Conservation (phyloP, 2,329 filamentous ascomycete species). For the Aspergillus niger region DNA sequence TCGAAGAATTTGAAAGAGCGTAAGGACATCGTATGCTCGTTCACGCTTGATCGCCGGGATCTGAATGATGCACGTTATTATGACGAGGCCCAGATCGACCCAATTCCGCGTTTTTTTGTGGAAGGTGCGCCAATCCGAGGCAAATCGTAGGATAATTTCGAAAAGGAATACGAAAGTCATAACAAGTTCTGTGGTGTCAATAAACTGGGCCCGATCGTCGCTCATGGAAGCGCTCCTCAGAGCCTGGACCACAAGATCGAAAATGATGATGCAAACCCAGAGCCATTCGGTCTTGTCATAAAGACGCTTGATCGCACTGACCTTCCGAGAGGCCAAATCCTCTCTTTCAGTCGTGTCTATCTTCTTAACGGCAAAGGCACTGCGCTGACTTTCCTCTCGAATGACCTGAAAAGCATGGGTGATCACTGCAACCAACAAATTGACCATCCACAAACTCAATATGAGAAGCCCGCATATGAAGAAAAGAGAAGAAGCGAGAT, state of each 20-base stretch:
- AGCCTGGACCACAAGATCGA: constrained; percentile 76
- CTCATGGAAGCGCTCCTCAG: constrained; percentile 77
- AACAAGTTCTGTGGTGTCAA: constrained; percentile 70
- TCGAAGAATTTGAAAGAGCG: constrained; percentile 88
- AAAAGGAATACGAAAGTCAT: constrained; percentile 77
- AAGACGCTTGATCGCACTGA: constrained; percentile 62
- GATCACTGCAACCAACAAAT: constrained; percentile 92
- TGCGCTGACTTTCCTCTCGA: constrained; percentile 89
- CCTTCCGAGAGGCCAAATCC: constrained; percentile 31
- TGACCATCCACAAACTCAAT: constrained; percentile 94
- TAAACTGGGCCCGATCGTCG: constrained; percentile 60
- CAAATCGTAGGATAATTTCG: constrained; percentile 80
- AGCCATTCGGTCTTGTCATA: constrained; percentile 74
- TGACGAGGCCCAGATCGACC: constrained; percentile 75
- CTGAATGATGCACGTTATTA: constrained; percentile 82
- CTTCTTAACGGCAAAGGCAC: constrained; percentile 82
- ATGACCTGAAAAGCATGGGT: constrained; percentile 99
- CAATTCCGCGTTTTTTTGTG: constrained; percentile 72
- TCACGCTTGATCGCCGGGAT: constrained; percentile 76
- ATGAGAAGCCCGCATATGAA: constrained; percentile 76
- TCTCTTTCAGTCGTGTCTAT: constrained; percentile 52
- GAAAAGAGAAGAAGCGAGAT: constrained; percentile 79
- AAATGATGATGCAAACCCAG: constrained; percentile 80
- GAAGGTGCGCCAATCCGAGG: constrained; percentile 78
- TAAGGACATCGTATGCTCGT: constrained; percentile 80